Evolutionary conservation across 1,284 basidiomycete genomes (phyloP), one percentile per base, ranked within the genome.

Genomic region (Neonothopanus nambi): DNA sequence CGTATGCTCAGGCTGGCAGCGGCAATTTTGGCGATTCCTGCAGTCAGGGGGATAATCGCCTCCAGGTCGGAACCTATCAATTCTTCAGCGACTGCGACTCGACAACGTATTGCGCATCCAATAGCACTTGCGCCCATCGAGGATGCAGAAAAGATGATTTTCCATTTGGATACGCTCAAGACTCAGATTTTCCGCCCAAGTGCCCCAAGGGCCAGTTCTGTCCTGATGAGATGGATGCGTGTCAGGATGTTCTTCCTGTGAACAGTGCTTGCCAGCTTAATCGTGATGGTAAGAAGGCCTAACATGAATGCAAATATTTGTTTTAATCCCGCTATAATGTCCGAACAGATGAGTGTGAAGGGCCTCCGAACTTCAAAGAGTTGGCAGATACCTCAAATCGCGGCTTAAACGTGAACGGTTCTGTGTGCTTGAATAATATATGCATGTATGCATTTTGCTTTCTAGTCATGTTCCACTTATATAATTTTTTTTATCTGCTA

Each of bases 251-350:
- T 39, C 71, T 89, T 5, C 48, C 78, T 0, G 81, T 91, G 0
- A 85, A 80, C 24, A 84, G 81, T 57, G 63, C 78, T 12, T 95
- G 93, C 70, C 91, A 95, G 69, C 81, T 95, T 54, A 89, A 94
- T 68, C 84, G 93, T 50, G 93, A 95, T 69, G 91, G 92, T 91
- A 58, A 58, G 78, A 63, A 37, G 18, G n/a, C 54, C 38, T 15
- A 42, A n/a, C 37, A 33, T 52, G 8, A 30, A 11, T 28, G 38
- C 41, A 20, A 35, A 37, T 38, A 7, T 23, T 51, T 23, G 9
- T n/a, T 48, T 39, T 42, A 33, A 28, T 24, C 26, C 54, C n/a
- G n/a, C n/a, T n/a, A n/a, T 17, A 8, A 17, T 9, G 30, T 37
- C 28, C 26, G 13, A 56, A 0, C 63, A 93, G 92, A 95, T 64